Percentiles rank a stretch among this genome's conserved stretches.
phyloP scores from a whole-genome alignment of 2,329 filamentous ascomycete species.

The Botryotinia narcissicola region DNA sequence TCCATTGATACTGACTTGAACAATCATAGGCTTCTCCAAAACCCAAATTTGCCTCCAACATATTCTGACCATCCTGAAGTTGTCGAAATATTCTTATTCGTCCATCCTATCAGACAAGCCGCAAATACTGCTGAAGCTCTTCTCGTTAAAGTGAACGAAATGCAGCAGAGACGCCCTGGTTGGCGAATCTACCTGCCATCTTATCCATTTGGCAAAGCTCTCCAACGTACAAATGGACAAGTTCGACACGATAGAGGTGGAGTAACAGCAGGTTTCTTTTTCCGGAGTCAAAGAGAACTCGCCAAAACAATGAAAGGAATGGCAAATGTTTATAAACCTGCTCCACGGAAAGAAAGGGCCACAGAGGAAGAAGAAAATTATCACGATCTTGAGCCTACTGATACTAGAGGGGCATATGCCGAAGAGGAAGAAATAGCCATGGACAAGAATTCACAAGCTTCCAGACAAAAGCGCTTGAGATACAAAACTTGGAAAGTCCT shows the following conservation, averaged over 20 bases:
- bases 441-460: conserved; percentile 40
- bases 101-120: conserved; percentile 53
- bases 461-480: conserved; percentile 43
- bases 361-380: conserved; percentile 31
- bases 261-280: conserved; percentile 51
- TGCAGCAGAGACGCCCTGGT: conserved; percentile 45
- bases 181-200: conserved; percentile 50
- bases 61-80: conserved; percentile 50
- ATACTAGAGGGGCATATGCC: conserved; percentile 36
- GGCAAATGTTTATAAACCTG: conserved; percentile 39
- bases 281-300: conserved; percentile 37
- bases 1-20: background rate
- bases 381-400: conserved; percentile 27
- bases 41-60: conserved; percentile 45
- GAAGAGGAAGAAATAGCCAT: conserved; percentile 43
- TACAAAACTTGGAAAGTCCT: conserved; percentile 50
- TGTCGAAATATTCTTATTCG: conserved; percentile 54
- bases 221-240: conserved; percentile 54
- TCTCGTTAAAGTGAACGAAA: conserved; percentile 47
- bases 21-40: conserved; percentile 42
- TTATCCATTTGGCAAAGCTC: conserved; percentile 52
- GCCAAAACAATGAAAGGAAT: conserved; percentile 39
- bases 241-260: conserved; percentile 59
- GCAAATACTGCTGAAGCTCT: conserved; percentile 49
- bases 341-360: conserved; percentile 30